Conservation (phyloP, 1,139 yeast genomes). For the Protomyces inouyei region DNA sequence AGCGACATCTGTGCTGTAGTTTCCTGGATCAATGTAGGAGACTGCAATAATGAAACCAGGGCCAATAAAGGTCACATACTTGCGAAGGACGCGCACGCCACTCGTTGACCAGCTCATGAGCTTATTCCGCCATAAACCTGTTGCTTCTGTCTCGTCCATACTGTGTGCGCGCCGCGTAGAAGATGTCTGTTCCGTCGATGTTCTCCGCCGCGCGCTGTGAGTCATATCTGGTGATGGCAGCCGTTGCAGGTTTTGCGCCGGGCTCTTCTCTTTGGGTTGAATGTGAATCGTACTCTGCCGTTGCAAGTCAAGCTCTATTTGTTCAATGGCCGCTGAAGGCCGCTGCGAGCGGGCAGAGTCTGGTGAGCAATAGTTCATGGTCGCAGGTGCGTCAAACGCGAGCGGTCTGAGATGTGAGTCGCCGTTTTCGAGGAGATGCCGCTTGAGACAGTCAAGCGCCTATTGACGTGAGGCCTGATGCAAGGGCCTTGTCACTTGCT, state of each 20-base stretch:
- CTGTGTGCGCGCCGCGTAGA: not conserved
- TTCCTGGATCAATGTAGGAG: constrained; percentile 97
- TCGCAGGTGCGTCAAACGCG: too few species aligned
- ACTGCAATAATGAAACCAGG: constrained; percentile 95
- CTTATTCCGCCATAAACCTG: not conserved
- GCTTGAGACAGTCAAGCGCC: too few species aligned
- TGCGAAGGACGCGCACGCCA: not conserved
- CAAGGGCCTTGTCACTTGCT: too few species aligned
- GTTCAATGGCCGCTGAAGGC: not conserved
- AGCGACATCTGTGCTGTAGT: constrained; percentile 89
- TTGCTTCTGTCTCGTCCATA: not conserved
- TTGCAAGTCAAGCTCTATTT: not conserved
- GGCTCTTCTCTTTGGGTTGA: not conserved
- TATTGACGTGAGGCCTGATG: too few species aligned
- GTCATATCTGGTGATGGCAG: not conserved
- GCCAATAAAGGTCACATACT: constrained; percentile 47
- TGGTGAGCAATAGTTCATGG: not conserved
- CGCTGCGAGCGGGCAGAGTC: not conserved
- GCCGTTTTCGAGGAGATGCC: too few species aligned
- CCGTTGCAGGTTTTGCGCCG: not conserved
- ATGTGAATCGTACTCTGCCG: not conserved
- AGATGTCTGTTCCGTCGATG: not conserved
- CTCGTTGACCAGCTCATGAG: not conserved
- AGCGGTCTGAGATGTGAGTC: too few species aligned
- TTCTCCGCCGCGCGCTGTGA: not conserved